Conservation (phyloP, 257 asterid genomes). For the Lycium barbarum region DNA sequence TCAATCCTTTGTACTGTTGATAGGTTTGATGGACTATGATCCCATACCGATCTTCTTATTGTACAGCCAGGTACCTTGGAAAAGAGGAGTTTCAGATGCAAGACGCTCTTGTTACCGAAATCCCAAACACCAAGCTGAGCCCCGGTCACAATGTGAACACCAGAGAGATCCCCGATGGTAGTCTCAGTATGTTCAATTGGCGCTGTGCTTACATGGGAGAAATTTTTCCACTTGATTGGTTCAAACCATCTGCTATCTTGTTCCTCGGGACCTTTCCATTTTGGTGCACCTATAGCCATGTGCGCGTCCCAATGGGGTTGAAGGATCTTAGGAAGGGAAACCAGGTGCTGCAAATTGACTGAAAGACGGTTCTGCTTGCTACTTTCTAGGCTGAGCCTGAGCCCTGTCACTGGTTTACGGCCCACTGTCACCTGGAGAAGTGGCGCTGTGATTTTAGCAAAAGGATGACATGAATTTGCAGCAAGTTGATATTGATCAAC, state of each 20-base stretch:
- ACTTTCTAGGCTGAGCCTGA: constrained; percentile 90
- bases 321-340: constrained; percentile 93
- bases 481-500: background rate
- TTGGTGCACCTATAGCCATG: constrained; percentile 96
- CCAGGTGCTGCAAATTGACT: constrained; percentile 84
- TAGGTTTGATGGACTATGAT: constrained; percentile 81
- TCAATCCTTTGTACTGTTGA: constrained; percentile 55
- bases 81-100: constrained; percentile 92
- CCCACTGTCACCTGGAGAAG: constrained; percentile 88
- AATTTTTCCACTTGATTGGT: constrained; percentile 96
- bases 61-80: constrained; percentile 98
- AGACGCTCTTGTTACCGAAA: constrained; percentile 84
- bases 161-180: constrained; percentile 94
- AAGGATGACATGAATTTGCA: background rate
- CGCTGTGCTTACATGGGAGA: constrained; percentile 96
- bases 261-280: constrained; percentile 99
- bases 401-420: constrained; percentile 96
- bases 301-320: constrained; percentile 99
- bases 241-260: constrained; percentile 99
- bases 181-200: constrained; percentile 92
- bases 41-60: constrained; percentile 97
- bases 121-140: constrained; percentile 99
- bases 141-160: constrained; percentile 91
- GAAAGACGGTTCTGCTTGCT: constrained; percentile 89
- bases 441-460: background rate